Conservation (phyloP, 2,329 filamentous ascomycete genomes). For the Lasiodiplodia hormozganensis region DNA sequence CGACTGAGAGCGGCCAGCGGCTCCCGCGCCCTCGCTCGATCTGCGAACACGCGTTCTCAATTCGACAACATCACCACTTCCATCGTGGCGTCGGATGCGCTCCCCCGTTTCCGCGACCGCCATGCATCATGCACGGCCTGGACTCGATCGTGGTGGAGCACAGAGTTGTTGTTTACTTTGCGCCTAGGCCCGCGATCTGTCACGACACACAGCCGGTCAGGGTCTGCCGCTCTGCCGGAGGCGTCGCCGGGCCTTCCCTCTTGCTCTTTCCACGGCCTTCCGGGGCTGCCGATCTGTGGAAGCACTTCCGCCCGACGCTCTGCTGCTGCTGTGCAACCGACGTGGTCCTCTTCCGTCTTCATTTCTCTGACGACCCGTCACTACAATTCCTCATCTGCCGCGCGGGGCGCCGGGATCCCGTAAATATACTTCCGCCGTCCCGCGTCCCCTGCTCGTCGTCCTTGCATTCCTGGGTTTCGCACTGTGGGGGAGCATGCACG, state of each 20-base stretch:
- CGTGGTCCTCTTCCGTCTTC: not conserved
- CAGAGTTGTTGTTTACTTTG: not conserved
- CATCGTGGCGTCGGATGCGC: conserved; percentile 19
- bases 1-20: conserved; percentile 1
- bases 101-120: conserved; percentile 23
- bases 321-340: conserved; percentile 8
- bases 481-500: not conserved
- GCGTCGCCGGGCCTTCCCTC: not conserved
- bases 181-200: not conserved
- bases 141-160: not conserved
- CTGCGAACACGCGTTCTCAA: conserved; percentile 23
- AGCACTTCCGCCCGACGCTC: not conserved
- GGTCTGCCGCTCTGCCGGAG: not conserved
- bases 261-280: not conserved
- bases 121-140: conserved; percentile 11
- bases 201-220: conserved; percentile 5
- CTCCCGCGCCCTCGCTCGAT: conserved; percentile 13
- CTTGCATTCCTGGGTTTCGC: not conserved
- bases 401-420: not conserved
- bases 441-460: not conserved
- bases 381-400: not conserved
- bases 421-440: not conserved
- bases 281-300: conserved; percentile 2
- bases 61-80: not conserved
- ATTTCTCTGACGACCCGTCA: not conserved